Evolutionary conservation across 2,329 filamentous ascomycete species (phyloP).

Genomic region (Ceratocystis variospora): DNA sequence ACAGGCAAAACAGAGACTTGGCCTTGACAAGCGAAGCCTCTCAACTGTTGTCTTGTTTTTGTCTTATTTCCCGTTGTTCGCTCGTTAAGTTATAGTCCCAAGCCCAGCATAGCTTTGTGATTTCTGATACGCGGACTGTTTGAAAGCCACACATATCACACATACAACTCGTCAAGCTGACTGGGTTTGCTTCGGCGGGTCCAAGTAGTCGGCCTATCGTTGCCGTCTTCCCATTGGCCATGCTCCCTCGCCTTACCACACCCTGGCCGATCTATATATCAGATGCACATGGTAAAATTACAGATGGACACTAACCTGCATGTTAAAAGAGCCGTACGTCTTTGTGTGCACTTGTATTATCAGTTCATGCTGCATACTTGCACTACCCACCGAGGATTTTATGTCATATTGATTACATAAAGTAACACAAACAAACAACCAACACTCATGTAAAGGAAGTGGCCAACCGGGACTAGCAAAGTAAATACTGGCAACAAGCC

Average conservation of each 20-base stretch:
- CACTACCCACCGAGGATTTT: no score
- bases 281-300: background rate
- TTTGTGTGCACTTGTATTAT: no score
- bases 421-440: background rate
- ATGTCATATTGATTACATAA: background rate
- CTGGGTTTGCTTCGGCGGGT: no score
- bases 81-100: background rate
- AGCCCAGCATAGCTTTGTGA: background rate
- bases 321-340: background rate
- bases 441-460: background rate
- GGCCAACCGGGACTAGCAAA: no score
- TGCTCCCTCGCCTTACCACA: no score
- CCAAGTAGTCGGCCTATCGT: no score
- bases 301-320: background rate
- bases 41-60: no score
- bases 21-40: no score
- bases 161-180: no score
- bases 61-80: background rate
- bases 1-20: no score
- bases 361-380: no score
- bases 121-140: background rate
- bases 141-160: background rate
- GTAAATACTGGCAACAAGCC: background rate
- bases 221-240: background rate
- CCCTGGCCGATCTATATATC: background rate